A percentile compares a stretch with the other conserved stretches of the same genome.
These are phyloP conservation scores for Leucaena leucocephala DNA, from an alignment of 306 rosid species.

Conservation along the genomic window DNA sequence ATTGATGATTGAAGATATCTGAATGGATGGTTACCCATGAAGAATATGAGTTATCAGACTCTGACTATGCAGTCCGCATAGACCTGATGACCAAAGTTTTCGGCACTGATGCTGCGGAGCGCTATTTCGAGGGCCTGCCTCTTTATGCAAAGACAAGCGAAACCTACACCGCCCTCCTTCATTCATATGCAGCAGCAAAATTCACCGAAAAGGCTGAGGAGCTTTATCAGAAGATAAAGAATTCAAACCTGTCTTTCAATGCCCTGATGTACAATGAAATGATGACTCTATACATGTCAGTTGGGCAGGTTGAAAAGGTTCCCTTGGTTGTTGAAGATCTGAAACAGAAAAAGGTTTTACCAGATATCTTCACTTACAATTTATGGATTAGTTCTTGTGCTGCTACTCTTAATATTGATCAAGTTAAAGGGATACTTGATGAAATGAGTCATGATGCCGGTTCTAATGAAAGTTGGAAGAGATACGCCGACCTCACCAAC, in stretches of 20 bases:
- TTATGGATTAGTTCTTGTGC: conserved; percentile 93
- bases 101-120: conserved; percentile 89
- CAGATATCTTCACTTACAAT: conserved; percentile 89
- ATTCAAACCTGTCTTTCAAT: conserved; percentile 53
- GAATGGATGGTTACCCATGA: conserved; percentile 86
- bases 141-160: conserved; percentile 63
- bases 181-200: conserved; percentile 78
- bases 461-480: conserved; percentile 66
- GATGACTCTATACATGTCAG: conserved; percentile 92
- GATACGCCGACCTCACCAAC: conserved; percentile 66
- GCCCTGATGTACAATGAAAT: conserved; percentile 86
- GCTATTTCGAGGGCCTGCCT: conserved; percentile 85
- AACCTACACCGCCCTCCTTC: conserved; percentile 89
- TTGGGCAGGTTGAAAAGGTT: conserved; percentile 86
- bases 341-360: conserved; percentile 58
- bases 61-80: conserved; percentile 82
- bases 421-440: conserved; percentile 63
- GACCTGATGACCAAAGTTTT: conserved; percentile 91
- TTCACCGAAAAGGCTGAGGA: conserved; percentile 79
- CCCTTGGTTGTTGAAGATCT: conserved; percentile 68
- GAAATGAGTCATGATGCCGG: conserved; percentile 66
- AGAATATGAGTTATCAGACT: conserved; percentile 61
- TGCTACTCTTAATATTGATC: conserved; percentile 61
- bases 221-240: conserved; percentile 67
- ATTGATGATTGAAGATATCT: conserved; percentile 67